These are phyloP conservation scores for Nigrospora osmanthi DNA, from an alignment of 2,329 filamentous ascomycete species.

Conservation along the genomic window DNA sequence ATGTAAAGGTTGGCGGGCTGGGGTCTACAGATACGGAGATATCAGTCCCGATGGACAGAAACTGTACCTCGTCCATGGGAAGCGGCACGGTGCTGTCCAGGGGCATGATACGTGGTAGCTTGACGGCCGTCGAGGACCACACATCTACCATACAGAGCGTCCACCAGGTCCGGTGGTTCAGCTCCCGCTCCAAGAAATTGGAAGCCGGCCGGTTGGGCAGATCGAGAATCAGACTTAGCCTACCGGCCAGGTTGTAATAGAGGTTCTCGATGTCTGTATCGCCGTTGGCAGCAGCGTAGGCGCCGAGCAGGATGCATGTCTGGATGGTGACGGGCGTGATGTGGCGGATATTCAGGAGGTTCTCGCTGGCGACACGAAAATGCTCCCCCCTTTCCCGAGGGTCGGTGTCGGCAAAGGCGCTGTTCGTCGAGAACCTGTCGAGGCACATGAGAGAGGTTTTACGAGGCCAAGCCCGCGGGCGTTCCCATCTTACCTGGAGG, in stretches of 20 bases:
- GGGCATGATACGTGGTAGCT: constrained; percentile 22
- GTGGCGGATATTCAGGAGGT: constrained; percentile 23
- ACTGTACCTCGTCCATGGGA: constrained; percentile 27
- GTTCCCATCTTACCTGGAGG: constrained; percentile 7
- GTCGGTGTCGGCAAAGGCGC: constrained; percentile 8
- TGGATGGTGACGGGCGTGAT: constrained; percentile 28
- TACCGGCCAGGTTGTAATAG: constrained; percentile 27
- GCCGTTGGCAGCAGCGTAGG: constrained; percentile 22
- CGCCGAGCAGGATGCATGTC: constrained; percentile 28
- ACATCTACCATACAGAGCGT: constrained; percentile 31
- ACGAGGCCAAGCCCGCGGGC: too few species aligned
- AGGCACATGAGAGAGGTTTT: too few species aligned
- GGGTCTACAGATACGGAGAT: not conserved
- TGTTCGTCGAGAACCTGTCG: constrained; percentile 14
- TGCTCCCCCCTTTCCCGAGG: constrained; percentile 13
- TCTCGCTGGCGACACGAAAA: constrained; percentile 12
- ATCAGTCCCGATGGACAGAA: constrained; percentile 13
- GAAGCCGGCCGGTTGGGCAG: constrained; percentile 21
- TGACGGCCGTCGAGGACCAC: constrained; percentile 27
- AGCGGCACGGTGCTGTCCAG: constrained; percentile 17
- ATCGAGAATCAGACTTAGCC: constrained; percentile 26
- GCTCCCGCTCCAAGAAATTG: constrained; percentile 23
- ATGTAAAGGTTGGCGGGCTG: constrained; percentile 3
- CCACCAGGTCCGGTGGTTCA: constrained; percentile 29
- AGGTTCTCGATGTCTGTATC: constrained; percentile 26